Evolutionary conservation across 163 green algal species (phyloP).

Genomic region (Scenedesmus sp.): DNA sequence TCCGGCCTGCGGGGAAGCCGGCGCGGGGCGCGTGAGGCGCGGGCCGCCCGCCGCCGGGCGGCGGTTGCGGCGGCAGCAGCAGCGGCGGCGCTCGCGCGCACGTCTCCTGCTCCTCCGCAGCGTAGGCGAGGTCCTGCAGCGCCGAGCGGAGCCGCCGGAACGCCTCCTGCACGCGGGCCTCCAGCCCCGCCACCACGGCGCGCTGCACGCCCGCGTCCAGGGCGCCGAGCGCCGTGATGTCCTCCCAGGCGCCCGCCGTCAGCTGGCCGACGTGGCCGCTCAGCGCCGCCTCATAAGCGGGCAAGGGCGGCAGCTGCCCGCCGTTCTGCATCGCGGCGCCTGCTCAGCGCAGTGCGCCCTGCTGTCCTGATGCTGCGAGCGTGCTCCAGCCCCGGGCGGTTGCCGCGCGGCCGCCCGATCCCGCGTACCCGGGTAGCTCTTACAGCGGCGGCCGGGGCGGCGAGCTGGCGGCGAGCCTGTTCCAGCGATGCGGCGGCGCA

Average conservation of each 20-base stretch:
- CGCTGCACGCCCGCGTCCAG: not conserved
- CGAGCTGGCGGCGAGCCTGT: too few relatives aligned
- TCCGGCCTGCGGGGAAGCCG: constrained; percentile 53
- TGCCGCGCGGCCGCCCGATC: too few relatives aligned
- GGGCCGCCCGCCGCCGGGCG: not conserved
- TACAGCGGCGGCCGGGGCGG: too few relatives aligned
- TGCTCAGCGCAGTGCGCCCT: not conserved
- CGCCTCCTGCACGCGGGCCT: constrained; percentile 23
- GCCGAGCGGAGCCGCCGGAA: not conserved
- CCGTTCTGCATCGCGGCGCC: not conserved
- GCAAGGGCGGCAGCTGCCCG: not conserved
- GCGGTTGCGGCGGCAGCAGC: not conserved
- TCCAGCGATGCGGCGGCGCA: too few relatives aligned
- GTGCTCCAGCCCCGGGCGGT: too few relatives aligned
- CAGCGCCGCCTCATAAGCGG: constrained; percentile 29
- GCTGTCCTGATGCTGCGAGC: too few relatives aligned
- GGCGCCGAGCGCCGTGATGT: constrained; percentile 4
- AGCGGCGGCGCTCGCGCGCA: not conserved
- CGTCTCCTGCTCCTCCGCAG: constrained; percentile 47
- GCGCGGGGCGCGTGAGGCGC: not conserved
- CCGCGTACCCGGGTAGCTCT: too few relatives aligned
- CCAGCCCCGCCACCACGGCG: not conserved
- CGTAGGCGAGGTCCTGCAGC: constrained; percentile 23
- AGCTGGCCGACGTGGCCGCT: not conserved
- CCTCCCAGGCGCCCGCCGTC: not conserved